Evolutionary conservation across 768 basidiomycete species (phyloP), one percentile per base, ranked within the genome.

Genomic region (Mycena metata): DNA sequence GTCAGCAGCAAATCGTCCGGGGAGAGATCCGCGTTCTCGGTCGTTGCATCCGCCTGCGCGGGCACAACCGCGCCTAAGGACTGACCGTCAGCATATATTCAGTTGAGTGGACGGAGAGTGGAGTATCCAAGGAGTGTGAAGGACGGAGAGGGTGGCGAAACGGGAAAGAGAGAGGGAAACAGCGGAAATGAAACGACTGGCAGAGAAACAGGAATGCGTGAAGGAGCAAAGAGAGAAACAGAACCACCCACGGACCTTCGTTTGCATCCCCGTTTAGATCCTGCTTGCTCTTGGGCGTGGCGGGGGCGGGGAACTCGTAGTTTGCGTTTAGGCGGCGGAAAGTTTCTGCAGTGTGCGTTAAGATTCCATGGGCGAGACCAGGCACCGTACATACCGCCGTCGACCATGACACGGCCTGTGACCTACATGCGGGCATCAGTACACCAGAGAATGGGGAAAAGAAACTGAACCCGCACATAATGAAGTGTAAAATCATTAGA

Each of bases 361-460:
- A 3, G 62, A 63, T n/a, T 46, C 66, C 56, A 16, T 17, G 1
- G 36, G 30, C 49, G 21, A 15, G 39, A 33, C 55, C 41, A 47
- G 49, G 30, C 47, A 56, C 39, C 13, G 9, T n/a, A 75, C 76
- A 26, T 69, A 86, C 85, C 81, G 75, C 87, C 76, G 72, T 91
- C 90, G 49, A 91, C 78, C 88, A 91, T 90, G 62, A 90, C 84
- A 19, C 89, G 80, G 50, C 88, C 83, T 47, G 80, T 83, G 49
- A 89, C 82, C 88, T 89, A 65, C 0, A 51, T 12, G 35, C 17
- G 35, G 9, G 43, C 10, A 54, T 61, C 23, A 73, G 35, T 16
- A 50, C 13, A 21, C 5, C 11, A 21, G 15, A 23, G 12, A 8
- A 21, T 57, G n/a, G 46, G 41, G 49, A 36, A 36, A 24, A 41